Evolutionary conservation across 345 rosid genomes (phyloP).

Genomic region (Heritiera fomes): DNA sequence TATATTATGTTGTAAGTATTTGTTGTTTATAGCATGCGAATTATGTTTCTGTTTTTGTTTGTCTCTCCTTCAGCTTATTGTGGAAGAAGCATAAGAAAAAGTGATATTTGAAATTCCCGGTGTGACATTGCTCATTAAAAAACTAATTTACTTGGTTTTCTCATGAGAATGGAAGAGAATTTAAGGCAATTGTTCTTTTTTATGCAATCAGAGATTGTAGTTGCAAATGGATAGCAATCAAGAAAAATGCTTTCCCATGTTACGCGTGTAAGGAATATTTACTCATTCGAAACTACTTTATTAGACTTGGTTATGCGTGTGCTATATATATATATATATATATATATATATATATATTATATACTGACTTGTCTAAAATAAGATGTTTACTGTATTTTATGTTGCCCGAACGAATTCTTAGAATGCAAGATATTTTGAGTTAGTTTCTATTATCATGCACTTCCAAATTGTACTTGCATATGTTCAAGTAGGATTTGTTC

Average conservation of each 20-base stretch:
- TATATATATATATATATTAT: too few relatives aligned
- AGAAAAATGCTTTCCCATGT: not conserved
- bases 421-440: not conserved
- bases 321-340: not conserved
- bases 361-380: not conserved
- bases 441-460: constrained; percentile 1
- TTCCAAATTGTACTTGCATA: constrained; percentile 1
- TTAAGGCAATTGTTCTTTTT: not conserved
- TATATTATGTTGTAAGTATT: constrained; percentile 35
- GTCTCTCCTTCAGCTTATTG: not conserved
- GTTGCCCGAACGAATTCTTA: not conserved
- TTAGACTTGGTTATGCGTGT: not conserved
- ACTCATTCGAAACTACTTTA: not conserved
- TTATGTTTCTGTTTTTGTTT: not conserved
- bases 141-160: not conserved
- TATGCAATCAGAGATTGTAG: constrained; percentile 6
- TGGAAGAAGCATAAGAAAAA: not conserved
- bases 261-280: not conserved
- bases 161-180: not conserved
- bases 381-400: not conserved
- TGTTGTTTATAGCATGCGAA: not conserved
- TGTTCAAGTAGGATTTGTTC: not conserved
- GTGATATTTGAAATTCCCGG: not conserved
- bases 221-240: not conserved
- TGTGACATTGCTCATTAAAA: not conserved